Percentiles rank a stretch among this genome's conserved stretches.
These are phyloP conservation scores for Eutypella sp. DNA, from an alignment of 2,329 filamentous ascomycete genomes.

Conservation along the genomic window DNA sequence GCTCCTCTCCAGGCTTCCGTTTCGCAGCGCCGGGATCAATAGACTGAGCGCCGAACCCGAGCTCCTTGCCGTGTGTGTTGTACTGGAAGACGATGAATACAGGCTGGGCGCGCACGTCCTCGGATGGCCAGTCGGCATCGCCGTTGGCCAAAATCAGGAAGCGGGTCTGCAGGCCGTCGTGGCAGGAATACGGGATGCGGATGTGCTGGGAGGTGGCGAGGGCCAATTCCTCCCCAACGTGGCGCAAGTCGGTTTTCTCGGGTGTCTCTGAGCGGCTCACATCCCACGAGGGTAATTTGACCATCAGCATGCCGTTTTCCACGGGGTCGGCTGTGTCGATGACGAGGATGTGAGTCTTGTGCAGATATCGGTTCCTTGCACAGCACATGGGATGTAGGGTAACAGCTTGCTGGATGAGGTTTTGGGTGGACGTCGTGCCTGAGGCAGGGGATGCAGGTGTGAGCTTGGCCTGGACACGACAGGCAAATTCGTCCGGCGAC, in stretches of 20 bases:
- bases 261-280: not conserved
- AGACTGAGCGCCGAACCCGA: conserved; percentile 6
- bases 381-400: conserved; percentile 5
- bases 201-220: not conserved
- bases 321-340: conserved; percentile 7
- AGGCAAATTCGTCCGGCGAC: conserved; percentile 4
- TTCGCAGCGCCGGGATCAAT: conserved; percentile 5
- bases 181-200: conserved; percentile 5
- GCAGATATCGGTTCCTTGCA: conserved; percentile 5
- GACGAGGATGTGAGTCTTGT: conserved; percentile 5
- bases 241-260: not conserved
- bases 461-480: conserved; percentile 6
- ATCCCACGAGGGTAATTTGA: not conserved
- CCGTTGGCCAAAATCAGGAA: conserved; percentile 4
- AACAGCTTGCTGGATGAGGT: conserved; percentile 5
- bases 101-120: conserved; percentile 6
- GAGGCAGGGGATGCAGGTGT: not conserved
- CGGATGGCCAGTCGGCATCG: conserved; percentile 9
- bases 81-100: conserved; percentile 12
- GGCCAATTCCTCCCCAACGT: not conserved
- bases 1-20: conserved; percentile 8
- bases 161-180: conserved; percentile 5
- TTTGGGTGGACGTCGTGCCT: not conserved
- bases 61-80: conserved; percentile 9
- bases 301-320: conserved; percentile 6